A percentile compares a stretch with the other conserved stretches of the same genome.
phyloP scores from a whole-genome alignment of 129 eudicot genomes.

The Artemisia annua region DNA sequence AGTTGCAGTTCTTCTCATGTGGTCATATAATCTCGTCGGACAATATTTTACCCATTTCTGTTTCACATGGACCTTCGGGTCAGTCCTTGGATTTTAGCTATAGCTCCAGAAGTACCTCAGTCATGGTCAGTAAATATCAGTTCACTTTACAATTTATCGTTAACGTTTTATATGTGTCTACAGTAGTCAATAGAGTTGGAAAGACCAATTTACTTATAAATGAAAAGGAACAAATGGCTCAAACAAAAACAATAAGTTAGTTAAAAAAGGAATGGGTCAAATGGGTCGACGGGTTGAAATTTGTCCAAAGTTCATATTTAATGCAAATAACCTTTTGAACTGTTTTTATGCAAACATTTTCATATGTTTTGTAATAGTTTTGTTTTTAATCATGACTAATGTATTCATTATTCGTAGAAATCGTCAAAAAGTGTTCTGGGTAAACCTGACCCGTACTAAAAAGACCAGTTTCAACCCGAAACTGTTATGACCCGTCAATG shows the following conservation, averaged over 20 bases:
- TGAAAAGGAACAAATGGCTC: not conserved
- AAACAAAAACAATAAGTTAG: not conserved
- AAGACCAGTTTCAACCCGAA: too few species aligned
- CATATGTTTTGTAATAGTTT: not conserved
- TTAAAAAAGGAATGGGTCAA: not conserved
- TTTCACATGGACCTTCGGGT: slow-evolving; percentile 86
- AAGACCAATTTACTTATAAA: not conserved
- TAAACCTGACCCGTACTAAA: not conserved
- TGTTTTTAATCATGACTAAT: not conserved
- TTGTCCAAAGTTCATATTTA: not conserved
- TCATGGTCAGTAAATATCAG: slow-evolving; percentile 49
- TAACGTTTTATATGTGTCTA: not conserved
- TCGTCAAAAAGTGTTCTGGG: not conserved
- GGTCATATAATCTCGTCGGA: slow-evolving; percentile 79
- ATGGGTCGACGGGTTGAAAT: not conserved
- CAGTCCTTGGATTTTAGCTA: slow-evolving; percentile 83
- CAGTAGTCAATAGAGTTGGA: not conserved
- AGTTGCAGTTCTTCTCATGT: slow-evolving; percentile 78
- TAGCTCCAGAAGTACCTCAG: slow-evolving; percentile 60
- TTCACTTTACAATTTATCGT: slow-evolving; percentile 3
- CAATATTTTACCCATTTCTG: slow-evolving; percentile 79
- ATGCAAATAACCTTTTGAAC: not conserved
- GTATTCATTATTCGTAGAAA: not conserved
- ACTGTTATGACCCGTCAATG: not conserved
- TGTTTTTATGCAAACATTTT: not conserved